Base-by-base conservation (phyloP, 2,329 filamentous ascomycete genomes). In the Neofusicoccum kwambonambiense region DNA sequence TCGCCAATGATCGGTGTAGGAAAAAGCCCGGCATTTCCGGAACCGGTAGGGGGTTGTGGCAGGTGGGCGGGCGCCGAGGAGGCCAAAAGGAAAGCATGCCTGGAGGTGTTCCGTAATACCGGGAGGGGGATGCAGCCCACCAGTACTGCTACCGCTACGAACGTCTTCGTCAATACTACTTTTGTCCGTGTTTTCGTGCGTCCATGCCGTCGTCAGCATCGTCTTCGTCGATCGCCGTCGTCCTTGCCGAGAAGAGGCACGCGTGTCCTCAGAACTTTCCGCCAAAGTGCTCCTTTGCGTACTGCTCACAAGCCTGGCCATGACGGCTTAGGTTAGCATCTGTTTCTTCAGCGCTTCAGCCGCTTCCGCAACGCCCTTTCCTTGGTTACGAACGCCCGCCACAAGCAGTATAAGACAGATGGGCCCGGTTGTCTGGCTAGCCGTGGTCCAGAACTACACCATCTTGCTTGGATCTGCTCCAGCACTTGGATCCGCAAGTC, bases 261-360 rank as follows among this genome's bases (percentile, higher is more conserved):
- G 37, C 49, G 34, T 31, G 19, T 27, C 27, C 39, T 63, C 61
- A 63, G 58, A 35, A 44, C 41, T 63, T 63, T 22, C 80, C 88
- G 70, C 87, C 86, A 73, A 96, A 96, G 79, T 98, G 91, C 78
- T 98, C 94, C 79, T 97, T 97, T 65, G 94, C 94, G 77, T 97
- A 97, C 79, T 97, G 93, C 75, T 93, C 90, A 80, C 90, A 93
- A 57, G 90, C 90, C 90, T 92, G 69, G 63, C 64, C 34, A 45
- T 44, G 52, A 67, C 42, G n/a, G 13, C 34, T 51, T 64, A 58
- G 61, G 47, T 52, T 64, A 50, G 47, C 41, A 22, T 64, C 17
- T 27, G 49, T 56, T 52, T 47, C 56, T 60, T 60, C 56, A 60
- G 56, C 42, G 27, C 42, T 60, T 47, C 42, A 45, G 56, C 39